These are phyloP conservation scores for Metschnikowia proteae DNA, from an alignment of 805 yeast genomes.

Conservation along the genomic window DNA sequence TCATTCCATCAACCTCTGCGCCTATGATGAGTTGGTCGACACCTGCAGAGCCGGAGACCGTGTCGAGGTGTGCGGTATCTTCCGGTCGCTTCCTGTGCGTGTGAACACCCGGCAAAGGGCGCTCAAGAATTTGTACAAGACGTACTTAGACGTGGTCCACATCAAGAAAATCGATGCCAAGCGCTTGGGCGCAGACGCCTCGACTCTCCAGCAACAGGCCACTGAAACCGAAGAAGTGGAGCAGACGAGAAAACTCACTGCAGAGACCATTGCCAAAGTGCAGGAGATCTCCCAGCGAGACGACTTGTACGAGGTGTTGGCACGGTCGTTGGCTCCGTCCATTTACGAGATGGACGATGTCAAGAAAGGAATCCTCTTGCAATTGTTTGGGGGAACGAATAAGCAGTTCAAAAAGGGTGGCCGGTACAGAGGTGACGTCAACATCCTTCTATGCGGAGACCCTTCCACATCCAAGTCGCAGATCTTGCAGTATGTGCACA, in stretches of 20 bases:
- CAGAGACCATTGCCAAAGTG: constrained; percentile 66
- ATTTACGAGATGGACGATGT: constrained; percentile 96
- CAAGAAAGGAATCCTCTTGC: constrained; percentile 89
- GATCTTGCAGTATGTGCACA: constrained; percentile 88
- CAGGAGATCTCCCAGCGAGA: constrained; percentile 57
- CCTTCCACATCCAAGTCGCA: constrained; percentile 98
- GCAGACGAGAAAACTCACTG: constrained; percentile 65
- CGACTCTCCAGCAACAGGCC: constrained; percentile 60
- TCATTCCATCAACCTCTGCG: constrained; percentile 89
- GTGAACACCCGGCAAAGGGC: constrained; percentile 83
- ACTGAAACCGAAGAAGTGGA: constrained; percentile 68
- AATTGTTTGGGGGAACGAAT: constrained; percentile 93
- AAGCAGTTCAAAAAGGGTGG: constrained; percentile 89
- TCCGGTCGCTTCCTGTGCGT: constrained; percentile 87
- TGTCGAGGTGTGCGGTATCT: constrained; percentile 91
- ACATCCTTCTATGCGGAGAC: constrained; percentile 90
- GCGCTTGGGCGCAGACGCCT: constrained; percentile 74
- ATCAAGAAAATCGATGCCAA: constrained; percentile 80
- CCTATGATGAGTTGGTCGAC: constrained; percentile 94
- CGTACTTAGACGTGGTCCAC: constrained; percentile 92
- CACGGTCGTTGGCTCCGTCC: constrained; percentile 95
- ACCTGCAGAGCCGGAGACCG: constrained; percentile 95
- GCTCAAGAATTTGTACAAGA: constrained; percentile 79
- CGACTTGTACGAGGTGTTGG: constrained; percentile 79
- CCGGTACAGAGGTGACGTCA: constrained; percentile 92